These are phyloP conservation scores for Barnettozyma hawaiiensis DNA, from an alignment of 1,139 yeast genomes.

Conservation along the genomic window DNA sequence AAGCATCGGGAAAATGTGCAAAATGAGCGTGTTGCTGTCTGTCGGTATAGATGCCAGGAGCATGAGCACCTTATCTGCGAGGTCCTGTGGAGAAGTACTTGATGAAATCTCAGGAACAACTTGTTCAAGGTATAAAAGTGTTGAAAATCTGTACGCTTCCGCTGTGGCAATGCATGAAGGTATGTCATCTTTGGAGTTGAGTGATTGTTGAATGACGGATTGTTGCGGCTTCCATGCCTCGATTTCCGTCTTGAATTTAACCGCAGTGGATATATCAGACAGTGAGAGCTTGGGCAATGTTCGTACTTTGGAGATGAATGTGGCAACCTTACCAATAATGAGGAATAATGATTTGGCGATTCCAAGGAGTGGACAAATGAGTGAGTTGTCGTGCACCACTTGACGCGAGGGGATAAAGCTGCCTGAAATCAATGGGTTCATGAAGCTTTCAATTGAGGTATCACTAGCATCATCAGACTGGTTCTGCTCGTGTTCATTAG, in stretches of 20 bases:
- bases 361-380: slow-evolving; percentile 59
- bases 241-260: slow-evolving; percentile 46
- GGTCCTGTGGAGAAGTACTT: slow-evolving; percentile 43
- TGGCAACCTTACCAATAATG: slow-evolving; percentile 58
- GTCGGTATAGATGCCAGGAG: slow-evolving; percentile 58
- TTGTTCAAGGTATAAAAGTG: slow-evolving; percentile 56
- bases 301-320: slow-evolving; percentile 47
- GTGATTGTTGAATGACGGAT: slow-evolving; percentile 31
- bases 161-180: slow-evolving; percentile 62
- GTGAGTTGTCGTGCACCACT: slow-evolving; percentile 28
- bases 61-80: slow-evolving; percentile 56
- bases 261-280: slow-evolving; percentile 47
- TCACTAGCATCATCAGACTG: background rate
- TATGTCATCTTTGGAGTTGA: slow-evolving; percentile 45
- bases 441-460: slow-evolving; percentile 8
- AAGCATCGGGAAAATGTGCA: slow-evolving; percentile 59
- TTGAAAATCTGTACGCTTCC: slow-evolving; percentile 58
- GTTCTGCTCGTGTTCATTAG: background rate
- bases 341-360: slow-evolving; percentile 61
- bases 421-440: slow-evolving; percentile 8
- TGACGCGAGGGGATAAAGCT: slow-evolving; percentile 20
- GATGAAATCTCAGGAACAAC: slow-evolving; percentile 67
- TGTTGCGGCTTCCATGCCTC: slow-evolving; percentile 51
- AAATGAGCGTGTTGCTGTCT: slow-evolving; percentile 48
- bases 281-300: slow-evolving; percentile 38